Evolutionary conservation across 106 monocot genomes (phyloP).

Genomic region (Dendrobium chrysotoxum): DNA sequence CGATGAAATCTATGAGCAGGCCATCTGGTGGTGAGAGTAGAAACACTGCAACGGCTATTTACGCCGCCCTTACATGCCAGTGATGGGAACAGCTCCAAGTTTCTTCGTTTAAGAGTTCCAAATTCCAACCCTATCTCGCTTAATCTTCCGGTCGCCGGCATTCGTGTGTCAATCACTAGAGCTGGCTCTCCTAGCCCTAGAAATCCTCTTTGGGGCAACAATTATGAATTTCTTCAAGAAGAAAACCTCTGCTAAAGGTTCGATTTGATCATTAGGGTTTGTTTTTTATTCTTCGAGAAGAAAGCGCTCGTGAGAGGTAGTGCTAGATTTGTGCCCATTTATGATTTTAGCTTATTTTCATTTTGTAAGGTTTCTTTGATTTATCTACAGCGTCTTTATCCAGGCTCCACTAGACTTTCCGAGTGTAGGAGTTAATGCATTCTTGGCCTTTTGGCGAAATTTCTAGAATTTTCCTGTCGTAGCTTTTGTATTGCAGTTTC

Average conservation of each 20-base stretch:
- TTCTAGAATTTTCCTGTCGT: not conserved
- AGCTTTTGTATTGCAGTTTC: not conserved
- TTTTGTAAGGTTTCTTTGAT: not conserved
- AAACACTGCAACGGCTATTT: conserved; percentile 3
- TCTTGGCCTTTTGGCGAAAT: not conserved
- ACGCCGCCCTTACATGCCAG: not conserved
- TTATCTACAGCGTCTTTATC: not conserved
- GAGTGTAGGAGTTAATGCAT: not conserved
- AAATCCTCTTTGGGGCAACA: not conserved
- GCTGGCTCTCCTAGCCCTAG: not conserved
- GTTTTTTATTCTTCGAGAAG: not conserved
- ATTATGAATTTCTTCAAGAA: conserved; percentile 77
- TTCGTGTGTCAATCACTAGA: not conserved
- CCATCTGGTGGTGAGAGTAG: not conserved
- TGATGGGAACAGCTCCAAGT: not conserved
- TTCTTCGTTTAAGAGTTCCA: not conserved
- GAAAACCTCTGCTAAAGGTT: conserved; percentile 73
- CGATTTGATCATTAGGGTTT: conserved; percentile 18
- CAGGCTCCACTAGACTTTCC: not conserved
- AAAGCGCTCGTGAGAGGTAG: not conserved
- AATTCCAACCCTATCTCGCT: not conserved
- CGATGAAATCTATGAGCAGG: too few species aligned
- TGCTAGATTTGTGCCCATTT: not conserved
- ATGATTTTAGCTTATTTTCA: not conserved
- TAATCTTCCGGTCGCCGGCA: not conserved